Base-by-base conservation (phyloP, 257 asterid genomes). In the Euphrasia confusa region DNA sequence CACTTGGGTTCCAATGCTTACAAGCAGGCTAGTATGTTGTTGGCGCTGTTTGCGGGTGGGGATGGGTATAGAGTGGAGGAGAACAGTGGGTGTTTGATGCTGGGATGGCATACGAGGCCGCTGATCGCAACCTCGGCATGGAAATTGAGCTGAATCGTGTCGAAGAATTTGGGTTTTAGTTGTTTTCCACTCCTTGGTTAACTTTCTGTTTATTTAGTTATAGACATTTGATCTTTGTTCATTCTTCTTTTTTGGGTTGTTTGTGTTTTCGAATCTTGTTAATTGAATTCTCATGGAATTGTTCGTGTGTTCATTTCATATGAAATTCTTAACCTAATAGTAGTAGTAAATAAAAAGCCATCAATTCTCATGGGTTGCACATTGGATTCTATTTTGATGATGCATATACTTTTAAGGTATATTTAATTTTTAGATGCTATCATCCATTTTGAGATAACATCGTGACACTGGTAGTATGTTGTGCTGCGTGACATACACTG, bases 71-170 rank as follows among this genome's bases (percentile, higher is more conserved):
- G 78, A n/a, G 92, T 84, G 47, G 95, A 86, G 68, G 95, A 86
- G 37, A 79, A 77, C 48, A 72, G 75, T 63, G 95, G 95, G 32
- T 81, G 89, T 66, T 75, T 86, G 89, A 76, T 77, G 84, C 58
- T 86, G 74, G 92, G 95, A 10, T 86, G 95, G 95, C 92, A 86
- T 33, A 81, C 89, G 1, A 75, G 87, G 80, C 86, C 95, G 11
- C 63, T 86, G 40, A 80, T 86, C 56, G 87, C 89, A 6, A 80
- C 95, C 24, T 86, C 95, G 11, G 87, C 92, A 3, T 86, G 95
- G 95, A 78, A 73, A 71, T 79, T 78, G 65, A 37, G 71, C 17
- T 73, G 68, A 67, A 26, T 17, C 47, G 40, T 1, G 40, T 1
- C 10, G 40, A 7, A 18, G 21, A 52, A 26, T 17, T 17, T 18